Evolutionary conservation across 192 early-diverging fungal species (phyloP).

Genomic region (Coemansia sp.): DNA sequence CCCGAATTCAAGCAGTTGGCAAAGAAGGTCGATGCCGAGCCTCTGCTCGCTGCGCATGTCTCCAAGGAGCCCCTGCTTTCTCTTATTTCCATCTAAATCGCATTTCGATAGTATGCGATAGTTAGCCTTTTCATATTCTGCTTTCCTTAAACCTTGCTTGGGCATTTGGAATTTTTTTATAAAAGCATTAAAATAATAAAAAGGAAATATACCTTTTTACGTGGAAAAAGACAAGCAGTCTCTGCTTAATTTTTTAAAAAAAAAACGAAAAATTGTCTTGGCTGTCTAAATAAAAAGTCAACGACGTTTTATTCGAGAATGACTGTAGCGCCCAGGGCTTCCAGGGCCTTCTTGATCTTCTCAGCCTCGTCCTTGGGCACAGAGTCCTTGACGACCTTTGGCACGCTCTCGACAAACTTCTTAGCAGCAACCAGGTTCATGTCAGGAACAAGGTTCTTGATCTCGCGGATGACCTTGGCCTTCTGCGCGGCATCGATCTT

Average conservation of each 20-base stretch:
- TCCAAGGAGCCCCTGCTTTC: neutral
- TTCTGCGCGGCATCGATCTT: constrained; percentile 92
- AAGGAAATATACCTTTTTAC: no score
- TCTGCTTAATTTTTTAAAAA: constrained; percentile 4
- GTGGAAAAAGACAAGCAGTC: neutral
- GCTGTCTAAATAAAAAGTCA: neutral
- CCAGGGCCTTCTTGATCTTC: constrained; percentile 93
- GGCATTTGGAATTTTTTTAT: no score
- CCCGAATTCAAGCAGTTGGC: constrained; percentile 7
- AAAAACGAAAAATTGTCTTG: neutral
- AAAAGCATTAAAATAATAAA: no score
- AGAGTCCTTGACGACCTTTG: constrained; percentile 91
- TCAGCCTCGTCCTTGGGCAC: constrained; percentile 93
- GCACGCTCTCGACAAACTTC: constrained; percentile 97
- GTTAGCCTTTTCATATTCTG: no score
- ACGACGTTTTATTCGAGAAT: constrained; percentile 89
- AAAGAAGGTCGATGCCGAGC: neutral
- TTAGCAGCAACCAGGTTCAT: constrained; percentile 98
- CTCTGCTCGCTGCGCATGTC: neutral
- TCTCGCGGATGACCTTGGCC: constrained; percentile 98
- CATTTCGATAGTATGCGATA: no score
- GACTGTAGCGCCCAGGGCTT: constrained; percentile 90
- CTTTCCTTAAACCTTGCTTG: no score
- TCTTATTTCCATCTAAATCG: neutral
- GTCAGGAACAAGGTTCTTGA: constrained; percentile 89